phyloP scores from a whole-genome alignment of 768 basidiomycete genomes.

The Daedaleopsis nitida region DNA sequence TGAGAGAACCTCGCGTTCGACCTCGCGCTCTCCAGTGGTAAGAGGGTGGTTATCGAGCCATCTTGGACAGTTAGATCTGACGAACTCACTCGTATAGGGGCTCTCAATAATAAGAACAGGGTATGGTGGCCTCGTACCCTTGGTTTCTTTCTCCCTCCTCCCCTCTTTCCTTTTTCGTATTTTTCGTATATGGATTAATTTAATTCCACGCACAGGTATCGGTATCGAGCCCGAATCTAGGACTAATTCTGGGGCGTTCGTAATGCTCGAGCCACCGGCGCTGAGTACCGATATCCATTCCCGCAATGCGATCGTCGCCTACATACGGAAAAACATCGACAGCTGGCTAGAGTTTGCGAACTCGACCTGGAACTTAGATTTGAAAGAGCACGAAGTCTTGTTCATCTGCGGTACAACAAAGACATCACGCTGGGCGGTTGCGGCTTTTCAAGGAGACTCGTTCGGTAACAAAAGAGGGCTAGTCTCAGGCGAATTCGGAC shows the following conservation, averaged over 20 bases:
- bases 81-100: no score
- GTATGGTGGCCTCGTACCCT: no score
- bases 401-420: constrained; percentile 22
- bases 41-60: no score
- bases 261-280: constrained; percentile 1
- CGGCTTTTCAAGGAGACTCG: constrained; percentile 4
- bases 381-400: constrained; percentile 8
- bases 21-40: no score
- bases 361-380: not conserved
- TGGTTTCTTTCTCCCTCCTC: no score
- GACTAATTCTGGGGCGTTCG: constrained; percentile 14
- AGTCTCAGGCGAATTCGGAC: not conserved
- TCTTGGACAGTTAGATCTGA: no score
- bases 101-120: no score
- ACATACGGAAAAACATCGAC: constrained; percentile 6
- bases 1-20: no score
- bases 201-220: no score
- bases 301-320: not conserved
- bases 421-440: constrained; percentile 16
- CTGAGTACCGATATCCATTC: not conserved
- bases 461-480: not conserved
- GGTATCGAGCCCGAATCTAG: constrained; percentile 10
- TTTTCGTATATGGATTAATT: no score
- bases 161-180: no score
- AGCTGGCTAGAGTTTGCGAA: constrained; percentile 17